Evolutionary conservation across 352 stramenopile genomes (phyloP), one percentile per base, ranked within the genome.

Genomic region (Pythium diclinum): DNA sequence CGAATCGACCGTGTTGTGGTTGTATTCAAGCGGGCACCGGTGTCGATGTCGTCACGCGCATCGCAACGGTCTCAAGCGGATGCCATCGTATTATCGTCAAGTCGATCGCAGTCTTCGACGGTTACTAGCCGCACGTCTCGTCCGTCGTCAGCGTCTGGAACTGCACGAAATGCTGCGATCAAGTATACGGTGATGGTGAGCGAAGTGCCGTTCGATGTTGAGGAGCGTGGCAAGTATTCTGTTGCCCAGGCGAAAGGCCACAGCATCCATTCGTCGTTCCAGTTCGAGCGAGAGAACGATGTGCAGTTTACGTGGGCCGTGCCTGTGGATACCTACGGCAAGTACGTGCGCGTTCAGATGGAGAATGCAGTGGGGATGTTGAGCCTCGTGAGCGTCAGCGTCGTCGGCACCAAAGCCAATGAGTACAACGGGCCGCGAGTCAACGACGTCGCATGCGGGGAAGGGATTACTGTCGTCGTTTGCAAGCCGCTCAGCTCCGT

Each of bases 181-280:
- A 86, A 85, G 47, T 87, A 82, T 33, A 58, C 67, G 1, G 56
- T 91, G 17, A 56, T 88, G 46, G 75, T 91, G 34, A 87, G 81
- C 23, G 71, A 83, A 32, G 68, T 71, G 13, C 72, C 70, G 9
- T 93, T 92, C 38, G 82, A 89, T n/a, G 59, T 61, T 0, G 79
- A 91, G 19, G 69, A 83, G 32, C 78, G 75, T 13, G 85, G 85
- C 17, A 91, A 89, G 52, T 83, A 89, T 52, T 71, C 80, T 7
- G 76, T 92, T 0, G 64, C 76, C 0, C 74, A 77, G 33, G 73
- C 83, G 2, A 87, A 79, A 61, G 57, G 60, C 1, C 76, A 88
- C 10, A 91, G 83, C 55, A 69, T 81, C 14, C 73, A 81, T 48
- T 74, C 63, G 1, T 74, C 71, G 3, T 83, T 88, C 34, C 76